These are phyloP conservation scores for Eurotiales sp. DNA, from an alignment of 2,329 filamentous ascomycete species.

Conservation along the genomic window DNA sequence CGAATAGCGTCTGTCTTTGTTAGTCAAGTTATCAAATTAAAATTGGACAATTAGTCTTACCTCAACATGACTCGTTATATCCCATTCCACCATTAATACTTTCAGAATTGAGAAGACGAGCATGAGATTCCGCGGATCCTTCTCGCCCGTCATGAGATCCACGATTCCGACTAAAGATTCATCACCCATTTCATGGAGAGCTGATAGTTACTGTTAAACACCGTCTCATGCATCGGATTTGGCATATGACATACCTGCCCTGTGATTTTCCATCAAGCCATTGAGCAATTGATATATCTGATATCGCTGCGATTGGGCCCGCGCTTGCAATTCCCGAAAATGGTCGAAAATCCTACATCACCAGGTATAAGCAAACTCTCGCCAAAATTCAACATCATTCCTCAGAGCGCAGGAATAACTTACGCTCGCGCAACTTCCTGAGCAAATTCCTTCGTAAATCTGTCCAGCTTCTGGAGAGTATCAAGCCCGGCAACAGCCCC, in stretches of 20 bases:
- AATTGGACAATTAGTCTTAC: conserved; percentile 28
- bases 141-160: conserved; percentile 64
- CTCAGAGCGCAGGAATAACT: conserved; percentile 20
- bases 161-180: conserved; percentile 60
- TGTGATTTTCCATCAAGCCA: conserved; percentile 58
- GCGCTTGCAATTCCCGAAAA: conserved; percentile 56
- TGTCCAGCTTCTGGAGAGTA: conserved; percentile 56
- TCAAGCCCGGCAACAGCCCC: conserved; percentile 57
- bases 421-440: conserved; percentile 52
- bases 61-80: conserved; percentile 58
- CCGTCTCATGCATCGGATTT: background rate
- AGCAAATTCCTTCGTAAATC: conserved; percentile 57
- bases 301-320: conserved; percentile 63
- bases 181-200: conserved; percentile 55
- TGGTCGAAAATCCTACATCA: conserved; percentile 45
- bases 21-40: background rate
- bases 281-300: conserved; percentile 61
- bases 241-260: conserved; percentile 43
- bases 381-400: background rate
- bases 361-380: conserved; percentile 22
- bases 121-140: conserved; percentile 68
- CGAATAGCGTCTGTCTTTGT: conserved; percentile 51
- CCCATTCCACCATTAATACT: conserved; percentile 66
- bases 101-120: conserved; percentile 64
- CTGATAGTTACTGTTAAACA: conserved; percentile 28